Percentiles rank a stretch among this genome's conserved stretches.
Conservation (phyloP, 1,284 basidiomycete genomes). For the Neolentinus lepideus region DNA sequence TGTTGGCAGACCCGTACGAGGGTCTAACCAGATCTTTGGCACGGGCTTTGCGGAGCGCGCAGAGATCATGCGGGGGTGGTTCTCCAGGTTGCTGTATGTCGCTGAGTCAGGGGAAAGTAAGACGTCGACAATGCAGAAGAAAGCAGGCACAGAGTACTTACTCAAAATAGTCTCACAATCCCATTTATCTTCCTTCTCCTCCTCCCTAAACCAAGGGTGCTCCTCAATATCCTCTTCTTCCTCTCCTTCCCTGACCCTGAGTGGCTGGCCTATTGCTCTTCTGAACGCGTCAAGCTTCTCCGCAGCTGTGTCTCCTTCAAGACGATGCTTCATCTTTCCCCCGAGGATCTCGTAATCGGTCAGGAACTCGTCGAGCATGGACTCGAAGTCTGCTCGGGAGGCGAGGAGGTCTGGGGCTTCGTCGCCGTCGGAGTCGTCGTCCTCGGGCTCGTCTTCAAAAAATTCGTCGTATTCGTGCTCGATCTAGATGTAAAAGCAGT, state of each 20-base stretch:
- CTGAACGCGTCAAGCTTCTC: constrained; percentile 80
- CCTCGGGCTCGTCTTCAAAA: constrained; percentile 41
- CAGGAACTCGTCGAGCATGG: constrained; percentile 92
- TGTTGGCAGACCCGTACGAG: constrained; percentile 69
- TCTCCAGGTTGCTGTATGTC: constrained; percentile 93
- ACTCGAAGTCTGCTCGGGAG: constrained; percentile 82
- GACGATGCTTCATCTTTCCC: constrained; percentile 75
- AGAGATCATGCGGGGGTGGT: constrained; percentile 84
- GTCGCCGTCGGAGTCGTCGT: constrained; percentile 43
- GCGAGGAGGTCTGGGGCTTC: constrained; percentile 72
- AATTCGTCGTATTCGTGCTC: constrained; percentile 71
- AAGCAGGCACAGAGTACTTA: constrained; percentile 45
- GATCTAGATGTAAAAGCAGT: constrained; percentile 35
- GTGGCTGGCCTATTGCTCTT: constrained; percentile 64
- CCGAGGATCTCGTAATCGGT: constrained; percentile 91
- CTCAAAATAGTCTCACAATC: constrained; percentile 93
- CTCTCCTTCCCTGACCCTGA: constrained; percentile 29
- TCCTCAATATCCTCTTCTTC: constrained; percentile 46
- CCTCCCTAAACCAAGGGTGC: constrained; percentile 36
- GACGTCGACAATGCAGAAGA: no score
- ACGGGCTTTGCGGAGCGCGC: constrained; percentile 47
- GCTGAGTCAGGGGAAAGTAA: constrained; percentile 34
- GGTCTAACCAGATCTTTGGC: constrained; percentile 64
- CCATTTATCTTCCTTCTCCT: constrained; percentile 78
- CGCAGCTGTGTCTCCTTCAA: constrained; percentile 61